Percentiles rank a stretch among this genome's conserved stretches.
These are phyloP conservation scores for Eucalyptus cloeziana DNA, from an alignment of 345 rosid species.

Conservation along the genomic window DNA sequence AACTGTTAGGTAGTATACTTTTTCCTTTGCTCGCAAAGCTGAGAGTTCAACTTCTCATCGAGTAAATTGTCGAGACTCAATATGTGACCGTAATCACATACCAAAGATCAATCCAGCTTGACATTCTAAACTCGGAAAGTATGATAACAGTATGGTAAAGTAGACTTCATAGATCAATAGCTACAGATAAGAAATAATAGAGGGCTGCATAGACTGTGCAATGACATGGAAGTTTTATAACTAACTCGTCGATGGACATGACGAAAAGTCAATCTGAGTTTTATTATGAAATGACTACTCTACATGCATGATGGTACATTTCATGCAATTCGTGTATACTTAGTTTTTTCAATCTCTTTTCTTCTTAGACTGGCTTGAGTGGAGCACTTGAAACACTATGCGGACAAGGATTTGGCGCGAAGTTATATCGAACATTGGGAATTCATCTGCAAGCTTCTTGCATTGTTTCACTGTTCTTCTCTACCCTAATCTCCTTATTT, in stretches of 20 bases:
- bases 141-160: background rate
- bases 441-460: conserved; percentile 66
- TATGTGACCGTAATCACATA: background rate
- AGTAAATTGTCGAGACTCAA: background rate
- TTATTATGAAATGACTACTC: background rate
- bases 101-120: background rate
- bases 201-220: background rate
- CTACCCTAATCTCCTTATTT: conserved; percentile 34
- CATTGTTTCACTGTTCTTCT: conserved; percentile 38
- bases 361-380: conserved; percentile 44
- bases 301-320: background rate
- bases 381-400: conserved; percentile 85
- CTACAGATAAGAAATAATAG: background rate
- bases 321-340: background rate
- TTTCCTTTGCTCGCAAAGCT: background rate
- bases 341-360: background rate
- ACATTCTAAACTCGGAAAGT: background rate
- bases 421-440: conserved; percentile 45
- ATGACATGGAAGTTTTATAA: background rate
- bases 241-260: background rate
- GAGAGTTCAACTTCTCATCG: background rate
- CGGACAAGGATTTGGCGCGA: conserved; percentile 85
- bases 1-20: background rate
- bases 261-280: background rate
- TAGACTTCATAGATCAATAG: background rate